phyloP scores from a whole-genome alignment of 345 rosid species.

The Citrus sp. region DNA sequence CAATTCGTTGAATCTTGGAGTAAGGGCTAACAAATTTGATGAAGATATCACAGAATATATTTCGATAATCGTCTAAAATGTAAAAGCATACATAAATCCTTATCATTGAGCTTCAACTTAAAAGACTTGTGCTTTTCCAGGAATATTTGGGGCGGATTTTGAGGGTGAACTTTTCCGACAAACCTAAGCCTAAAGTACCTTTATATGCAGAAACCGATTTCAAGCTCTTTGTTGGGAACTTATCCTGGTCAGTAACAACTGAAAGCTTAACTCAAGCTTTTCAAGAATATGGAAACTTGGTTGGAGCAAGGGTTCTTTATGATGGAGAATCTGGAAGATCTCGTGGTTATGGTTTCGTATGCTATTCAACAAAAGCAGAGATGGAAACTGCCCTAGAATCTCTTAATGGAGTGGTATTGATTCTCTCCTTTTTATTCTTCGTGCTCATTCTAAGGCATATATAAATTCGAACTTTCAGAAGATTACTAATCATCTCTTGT shows the following conservation, averaged over 20 bases:
- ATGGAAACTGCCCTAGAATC: constrained; percentile 79
- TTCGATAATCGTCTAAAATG: background rate
- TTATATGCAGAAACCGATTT: constrained; percentile 78
- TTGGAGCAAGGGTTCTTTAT: constrained; percentile 79
- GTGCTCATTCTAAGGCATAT: background rate
- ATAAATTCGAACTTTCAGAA: background rate
- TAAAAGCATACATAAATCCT: background rate
- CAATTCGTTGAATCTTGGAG: background rate
- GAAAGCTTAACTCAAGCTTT: constrained; percentile 69
- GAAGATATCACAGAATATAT: background rate
- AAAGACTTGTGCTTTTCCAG: constrained; percentile 29
- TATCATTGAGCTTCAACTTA: background rate
- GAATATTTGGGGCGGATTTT: constrained; percentile 62
- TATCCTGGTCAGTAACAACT: constrained; percentile 80
- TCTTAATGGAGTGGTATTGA: constrained; percentile 58
- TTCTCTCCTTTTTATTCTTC: background rate
- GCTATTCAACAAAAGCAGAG: constrained; percentile 56
- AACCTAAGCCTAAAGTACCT: constrained; percentile 62
- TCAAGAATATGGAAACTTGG: constrained; percentile 66
- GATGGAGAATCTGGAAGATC: constrained; percentile 91
- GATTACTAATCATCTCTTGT: background rate
- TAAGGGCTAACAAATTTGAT: background rate
- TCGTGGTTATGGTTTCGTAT: constrained; percentile 77
- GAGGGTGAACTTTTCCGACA: constrained; percentile 77
- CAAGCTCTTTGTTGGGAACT: constrained; percentile 82